Conservation (phyloP, 176 grass and related monocot species). For the Aegilops speltoides region DNA sequence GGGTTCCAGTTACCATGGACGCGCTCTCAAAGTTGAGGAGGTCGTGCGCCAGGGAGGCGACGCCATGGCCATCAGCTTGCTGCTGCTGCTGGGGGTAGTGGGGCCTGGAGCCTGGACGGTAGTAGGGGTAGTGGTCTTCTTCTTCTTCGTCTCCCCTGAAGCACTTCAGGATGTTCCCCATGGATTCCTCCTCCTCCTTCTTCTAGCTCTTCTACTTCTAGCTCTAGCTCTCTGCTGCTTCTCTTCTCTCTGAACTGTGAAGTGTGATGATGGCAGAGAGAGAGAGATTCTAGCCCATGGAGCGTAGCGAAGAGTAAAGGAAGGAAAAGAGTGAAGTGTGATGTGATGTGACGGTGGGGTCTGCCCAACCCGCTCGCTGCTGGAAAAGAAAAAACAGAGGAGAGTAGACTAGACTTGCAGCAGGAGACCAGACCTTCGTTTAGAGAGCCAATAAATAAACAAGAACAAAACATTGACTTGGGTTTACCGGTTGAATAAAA, state of each 20-base stretch:
- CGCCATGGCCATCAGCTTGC: conserved; percentile 4
- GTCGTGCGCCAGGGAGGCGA: conserved; percentile 28
- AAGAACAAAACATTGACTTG: background rate
- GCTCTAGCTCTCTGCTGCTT: background rate
- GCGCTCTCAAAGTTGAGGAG: conserved; percentile 36
- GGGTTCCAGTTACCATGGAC: conserved; percentile 29
- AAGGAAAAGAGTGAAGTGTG: background rate
- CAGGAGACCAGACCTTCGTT: background rate
- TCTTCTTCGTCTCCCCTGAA: background rate
- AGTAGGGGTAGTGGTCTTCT: conserved; percentile 8
- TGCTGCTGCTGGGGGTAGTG: background rate
- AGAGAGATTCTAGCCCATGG: background rate
- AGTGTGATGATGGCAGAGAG: background rate
- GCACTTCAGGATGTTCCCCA: conserved; percentile 26
- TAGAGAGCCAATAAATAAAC: background rate
- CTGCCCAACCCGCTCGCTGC: background rate
- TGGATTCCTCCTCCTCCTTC: background rate
- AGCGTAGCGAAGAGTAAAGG: conserved; percentile 2
- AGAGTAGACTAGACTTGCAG: background rate
- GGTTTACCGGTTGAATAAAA: background rate
- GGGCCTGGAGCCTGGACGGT: background rate
- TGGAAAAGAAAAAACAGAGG: background rate
- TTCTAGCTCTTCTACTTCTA: background rate
- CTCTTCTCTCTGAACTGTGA: background rate
- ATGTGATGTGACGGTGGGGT: conserved; percentile 17